Evolutionary conservation across 1,139 yeast genomes (phyloP).

Genomic region (Komagataea norvegica): DNA sequence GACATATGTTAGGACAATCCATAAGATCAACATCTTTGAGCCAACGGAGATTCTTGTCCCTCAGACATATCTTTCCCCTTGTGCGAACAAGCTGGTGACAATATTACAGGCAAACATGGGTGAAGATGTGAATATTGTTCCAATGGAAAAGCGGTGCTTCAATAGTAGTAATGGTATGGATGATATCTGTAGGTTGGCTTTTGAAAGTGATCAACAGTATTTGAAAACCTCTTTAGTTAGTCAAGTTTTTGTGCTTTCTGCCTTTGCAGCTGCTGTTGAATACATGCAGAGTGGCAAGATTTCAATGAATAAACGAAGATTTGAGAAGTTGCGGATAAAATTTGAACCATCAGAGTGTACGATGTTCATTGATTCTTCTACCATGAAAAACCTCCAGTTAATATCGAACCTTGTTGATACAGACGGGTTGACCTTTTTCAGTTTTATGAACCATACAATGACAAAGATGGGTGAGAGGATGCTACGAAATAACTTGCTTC

Average conservation of each 20-base stretch:
- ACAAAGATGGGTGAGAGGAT: slow-evolving; percentile 44
- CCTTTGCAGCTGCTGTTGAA: slow-evolving; percentile 34
- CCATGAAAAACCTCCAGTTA: slow-evolving; percentile 36
- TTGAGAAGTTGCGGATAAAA: slow-evolving; percentile 33
- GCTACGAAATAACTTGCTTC: slow-evolving; percentile 37
- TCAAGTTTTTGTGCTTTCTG: slow-evolving; percentile 30
- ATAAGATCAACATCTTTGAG: slow-evolving; percentile 35
- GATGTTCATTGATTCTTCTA: slow-evolving; percentile 38
- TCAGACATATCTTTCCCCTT: slow-evolving; percentile 25
- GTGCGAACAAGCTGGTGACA: slow-evolving; percentile 32
- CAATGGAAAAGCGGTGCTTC: slow-evolving; percentile 27
- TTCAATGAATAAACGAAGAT: slow-evolving; percentile 13
- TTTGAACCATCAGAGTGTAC: slow-evolving; percentile 38
- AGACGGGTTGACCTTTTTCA: slow-evolving; percentile 32
- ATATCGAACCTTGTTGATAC: slow-evolving; percentile 31
- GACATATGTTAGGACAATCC: slow-evolving; percentile 41
- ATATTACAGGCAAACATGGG: slow-evolving; percentile 34
- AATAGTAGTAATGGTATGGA: slow-evolving; percentile 26
- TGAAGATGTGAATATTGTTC: slow-evolving; percentile 25
- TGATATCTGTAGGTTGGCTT: slow-evolving; percentile 21
- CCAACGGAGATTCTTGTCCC: slow-evolving; percentile 38
- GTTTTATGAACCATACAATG: slow-evolving; percentile 34
- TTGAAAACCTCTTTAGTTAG: slow-evolving; percentile 25
- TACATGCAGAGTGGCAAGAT: slow-evolving; percentile 20
- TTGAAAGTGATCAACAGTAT: slow-evolving; percentile 20